phyloP scores from a whole-genome alignment of 2,329 filamentous ascomycete genomes.

The Raffaelea deltoideospora region DNA sequence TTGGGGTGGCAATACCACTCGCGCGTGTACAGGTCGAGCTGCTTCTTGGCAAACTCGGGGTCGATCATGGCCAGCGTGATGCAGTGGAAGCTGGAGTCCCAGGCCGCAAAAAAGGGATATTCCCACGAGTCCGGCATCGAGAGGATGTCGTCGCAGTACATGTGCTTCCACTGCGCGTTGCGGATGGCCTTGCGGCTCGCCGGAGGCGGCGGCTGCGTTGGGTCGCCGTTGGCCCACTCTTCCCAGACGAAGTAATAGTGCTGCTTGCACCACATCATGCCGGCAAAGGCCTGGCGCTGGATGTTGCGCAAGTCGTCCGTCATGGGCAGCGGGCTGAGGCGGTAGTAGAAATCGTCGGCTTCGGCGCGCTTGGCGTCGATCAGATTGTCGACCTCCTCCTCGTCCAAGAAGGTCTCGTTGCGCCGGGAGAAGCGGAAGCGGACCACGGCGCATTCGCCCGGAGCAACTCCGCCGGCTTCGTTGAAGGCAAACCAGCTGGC shows the following conservation, averaged over 20 bases:
- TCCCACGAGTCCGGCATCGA: slow-evolving; percentile 99
- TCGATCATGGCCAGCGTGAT: slow-evolving; percentile 95
- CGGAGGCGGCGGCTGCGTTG: slow-evolving; percentile 73
- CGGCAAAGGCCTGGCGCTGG: slow-evolving; percentile 82
- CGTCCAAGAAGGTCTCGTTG: slow-evolving; percentile 66
- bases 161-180: slow-evolving; percentile 84
- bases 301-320: slow-evolving; percentile 87
- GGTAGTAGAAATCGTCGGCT: slow-evolving; percentile 90
- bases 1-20: slow-evolving; percentile 99
- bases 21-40: slow-evolving; percentile 85
- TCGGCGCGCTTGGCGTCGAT: slow-evolving; percentile 78
- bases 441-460: slow-evolving; percentile 88
- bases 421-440: slow-evolving; percentile 76
- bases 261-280: slow-evolving; percentile 98
- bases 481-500: slow-evolving; percentile 89
- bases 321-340: slow-evolving; percentile 86
- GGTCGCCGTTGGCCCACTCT: slow-evolving; percentile 93
- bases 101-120: slow-evolving; percentile 94
- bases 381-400: slow-evolving; percentile 82
- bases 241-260: slow-evolving; percentile 96
- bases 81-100: slow-evolving; percentile 95
- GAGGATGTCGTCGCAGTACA: slow-evolving; percentile 86
- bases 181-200: slow-evolving; percentile 63
- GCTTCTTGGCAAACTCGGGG: slow-evolving; percentile 95
- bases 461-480: slow-evolving; percentile 70